Evolutionary conservation across 2,329 filamentous ascomycete species (phyloP), one percentile per base, ranked within the genome.

Genomic region (Lecanicillium sp.): DNA sequence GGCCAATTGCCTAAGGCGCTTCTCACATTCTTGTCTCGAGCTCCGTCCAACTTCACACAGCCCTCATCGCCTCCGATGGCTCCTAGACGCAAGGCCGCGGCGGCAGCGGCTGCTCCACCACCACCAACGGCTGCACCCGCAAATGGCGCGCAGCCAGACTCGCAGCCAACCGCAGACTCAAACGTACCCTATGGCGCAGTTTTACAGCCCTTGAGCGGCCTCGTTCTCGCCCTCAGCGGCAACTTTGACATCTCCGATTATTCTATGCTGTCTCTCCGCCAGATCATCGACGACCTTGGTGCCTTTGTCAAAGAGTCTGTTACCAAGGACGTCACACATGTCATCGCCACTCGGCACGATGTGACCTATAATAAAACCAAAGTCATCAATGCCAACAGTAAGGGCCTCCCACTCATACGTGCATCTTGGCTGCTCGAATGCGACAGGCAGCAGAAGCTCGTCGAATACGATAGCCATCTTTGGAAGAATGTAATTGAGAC

Each of bases 371-470:
- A 57, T 1, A 68, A 69, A 0, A 53, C 60, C 31, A 81, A 81
- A 50, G 69, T 74, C 46, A 62, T 61, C 48, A 57, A 71, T 13
- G 73, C 68, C 4, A 54, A 62, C 9, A 48, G 62, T 11, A 62
- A 68, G 25, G 62, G 55, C 15, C 58, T 82, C 11, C 66, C 67
- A 3, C 66, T 86, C 33, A 69, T 87, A 18, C 65, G 59, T 9
- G 55, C 80, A 0, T 59, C 72, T 12, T 87, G 83, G 83, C 59
- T 80, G n/a, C 46, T 72, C 2, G 69, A 79, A n/a, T 78, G 69
- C 17, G 59, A 72, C 28, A 42, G 45, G 9, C 41, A 54, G 29
- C 46, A 50, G 17, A 48, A 45, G 35, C 46, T 48, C 31, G 44
- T 57, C 11, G 44, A 46, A 15, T 47, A 43, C 2, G 49, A 55